phyloP scores from a whole-genome alignment of 2,329 filamentous ascomycete genomes.

The Pestalotiopsis sp. region DNA sequence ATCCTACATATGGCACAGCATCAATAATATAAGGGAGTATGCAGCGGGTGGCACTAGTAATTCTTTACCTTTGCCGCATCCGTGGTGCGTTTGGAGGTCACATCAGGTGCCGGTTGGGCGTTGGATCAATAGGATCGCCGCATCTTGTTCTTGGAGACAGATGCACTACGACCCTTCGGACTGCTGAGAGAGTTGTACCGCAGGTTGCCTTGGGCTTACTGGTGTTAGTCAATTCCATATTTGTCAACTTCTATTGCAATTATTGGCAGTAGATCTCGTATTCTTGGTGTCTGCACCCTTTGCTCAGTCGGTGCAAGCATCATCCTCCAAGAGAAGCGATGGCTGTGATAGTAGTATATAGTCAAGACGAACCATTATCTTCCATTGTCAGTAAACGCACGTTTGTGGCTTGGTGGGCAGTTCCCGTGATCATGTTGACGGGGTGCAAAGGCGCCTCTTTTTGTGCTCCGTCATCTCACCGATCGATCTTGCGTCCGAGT shows the following conservation, averaged over 20 bases:
- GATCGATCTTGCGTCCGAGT: neutral
- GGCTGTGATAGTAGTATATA: too few species aligned
- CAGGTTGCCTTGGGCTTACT: too few species aligned
- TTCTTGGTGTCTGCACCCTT: too few species aligned
- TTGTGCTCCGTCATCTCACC: neutral
- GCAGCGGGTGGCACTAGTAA: neutral
- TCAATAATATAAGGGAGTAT: neutral
- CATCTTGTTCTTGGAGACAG: neutral
- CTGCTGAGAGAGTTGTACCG: neutral
- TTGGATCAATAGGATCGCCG: neutral
- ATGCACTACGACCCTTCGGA: neutral
- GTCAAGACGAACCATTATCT: neutral
- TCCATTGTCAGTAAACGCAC: neutral
- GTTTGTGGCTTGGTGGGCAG: neutral
- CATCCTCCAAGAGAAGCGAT: too few species aligned
- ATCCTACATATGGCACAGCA: neutral
- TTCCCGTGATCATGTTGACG: neutral
- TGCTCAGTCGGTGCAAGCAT: too few species aligned
- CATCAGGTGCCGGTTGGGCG: neutral
- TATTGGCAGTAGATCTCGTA: neutral
- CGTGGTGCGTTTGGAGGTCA: neutral
- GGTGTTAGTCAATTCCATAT: neutral
- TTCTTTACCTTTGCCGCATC: neutral
- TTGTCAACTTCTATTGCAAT: neutral
- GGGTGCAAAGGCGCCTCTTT: neutral